Base-by-base conservation (phyloP, 495 filamentous ascomycete species). In the Aspergillus diversus region DNA sequence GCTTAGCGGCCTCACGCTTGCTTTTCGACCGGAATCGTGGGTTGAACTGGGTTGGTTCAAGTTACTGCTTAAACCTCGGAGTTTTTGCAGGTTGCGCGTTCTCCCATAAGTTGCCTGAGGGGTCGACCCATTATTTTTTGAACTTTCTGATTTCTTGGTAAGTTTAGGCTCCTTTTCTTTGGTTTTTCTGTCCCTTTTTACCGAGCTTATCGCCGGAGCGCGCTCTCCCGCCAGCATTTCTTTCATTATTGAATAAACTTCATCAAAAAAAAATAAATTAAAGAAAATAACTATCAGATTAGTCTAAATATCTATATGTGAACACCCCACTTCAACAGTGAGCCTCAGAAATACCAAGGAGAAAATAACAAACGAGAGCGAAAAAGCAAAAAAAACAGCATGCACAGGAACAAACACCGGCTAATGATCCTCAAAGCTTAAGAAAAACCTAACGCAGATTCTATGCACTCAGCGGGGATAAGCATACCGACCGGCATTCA, bases 241-340 rank as follows among this genome's bases (percentile, higher is more conserved):
- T 13, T 4, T 11, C 39, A 43, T 43, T 3, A 43, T 43, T 11
- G 4, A 43, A 15, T 4, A 43, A 43, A 11, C 7, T 8, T 39
- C 11, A 12, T 32, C 37, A 43, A 27, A 48, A 31, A 21, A 11
- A 12, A 6, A 11, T 7, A 59, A 35, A 16, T 50, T 21, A 17
- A 17, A 21, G 35, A 63, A 63, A 49, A 27, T 58, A 57, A 42
- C 34, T 27, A 50, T 48, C 27, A 53, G 8, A 66, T 61, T 61
- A 61, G 59, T 66, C 59, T 66, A 66, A 61, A 57, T 60, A 65
- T 55, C 37, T 66, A 54, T 66, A 61, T 65, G 8, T 32, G 59
- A 48, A 55, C 63, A 53, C 9, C 58, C 63, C 63, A 27, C 35
- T 58, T 37, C 58, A 42, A 43, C 55, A n/a, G 50, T 55, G 64